Evolutionary conservation across 2,329 filamentous ascomycete genomes (phyloP), one percentile per base, ranked within the genome.

Genomic region (Claviceps sp.): DNA sequence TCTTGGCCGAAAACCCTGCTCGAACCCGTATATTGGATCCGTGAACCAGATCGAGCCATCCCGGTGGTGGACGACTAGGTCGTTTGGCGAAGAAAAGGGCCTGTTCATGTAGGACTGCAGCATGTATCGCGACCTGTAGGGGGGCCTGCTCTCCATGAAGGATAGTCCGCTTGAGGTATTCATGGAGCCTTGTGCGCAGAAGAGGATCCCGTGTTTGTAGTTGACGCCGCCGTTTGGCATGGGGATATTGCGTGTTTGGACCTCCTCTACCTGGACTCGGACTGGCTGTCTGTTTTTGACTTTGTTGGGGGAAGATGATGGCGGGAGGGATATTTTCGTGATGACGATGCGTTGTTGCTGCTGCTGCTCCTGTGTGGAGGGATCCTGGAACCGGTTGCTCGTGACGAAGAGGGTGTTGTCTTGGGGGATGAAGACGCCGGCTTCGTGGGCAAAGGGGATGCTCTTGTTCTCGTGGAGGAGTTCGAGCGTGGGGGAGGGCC

Each of bases 201-300:
- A 67, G 6, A 73, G 58, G 4, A 73, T 51, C 9, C 66, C 61
- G 8, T 65, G 62, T 1, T 63, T 56, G 60, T 72, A 72, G 52
- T 75, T 76, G 40, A 74, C 67, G 6, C 71, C 74, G 20, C 74
- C 74, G 48, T 77, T 77, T 6, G 67, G 70, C 70, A 76, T 74
- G 2, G 61, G 60, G 0, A 73, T 62, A 2, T 61, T 58, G 0
- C 59, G 61, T 0, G 59, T 55, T 4, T 59, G 18, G 13, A 73
- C 62, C 43, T 70, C 63, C 45, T 71, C 66, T 5, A 63, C 62
- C 4, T 52, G 56, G 2, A 58, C 50, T 4, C 52, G 56, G 2
- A 58, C 50, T 4, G 24, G n/a, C 2, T 51, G 49, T 1, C 55
- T 42, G 2, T 50, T 52, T 9, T 58, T 46, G 1, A 4, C 9